Conservation (phyloP, 1,139 yeast species). For the Wickerhamomyces sp. region DNA sequence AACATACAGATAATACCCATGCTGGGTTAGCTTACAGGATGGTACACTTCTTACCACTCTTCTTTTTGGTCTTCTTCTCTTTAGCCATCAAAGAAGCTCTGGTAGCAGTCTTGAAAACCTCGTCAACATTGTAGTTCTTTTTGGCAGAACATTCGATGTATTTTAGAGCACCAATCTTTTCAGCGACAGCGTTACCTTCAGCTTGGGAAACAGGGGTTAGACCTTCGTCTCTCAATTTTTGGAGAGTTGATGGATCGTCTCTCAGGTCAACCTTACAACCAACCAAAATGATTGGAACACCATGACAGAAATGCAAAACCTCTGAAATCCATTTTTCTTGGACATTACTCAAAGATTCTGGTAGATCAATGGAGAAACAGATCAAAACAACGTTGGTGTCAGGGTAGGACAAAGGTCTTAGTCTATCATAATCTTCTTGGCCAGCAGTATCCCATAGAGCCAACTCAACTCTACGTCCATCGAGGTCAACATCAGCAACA, state of each 20-base stretch:
- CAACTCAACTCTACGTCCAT: slow-evolving; percentile 89
- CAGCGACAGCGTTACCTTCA: slow-evolving; percentile 84
- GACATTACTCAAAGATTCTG: slow-evolving; percentile 89
- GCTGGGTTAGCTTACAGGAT: slow-evolving; percentile 30
- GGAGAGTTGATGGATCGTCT: slow-evolving; percentile 72
- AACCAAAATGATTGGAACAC: slow-evolving; percentile 88
- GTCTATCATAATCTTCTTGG: slow-evolving; percentile 94
- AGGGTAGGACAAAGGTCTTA: slow-evolving; percentile 90
- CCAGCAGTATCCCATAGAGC: slow-evolving; percentile 99
- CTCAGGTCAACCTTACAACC: slow-evolving; percentile 92
- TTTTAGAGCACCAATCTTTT: slow-evolving; percentile 79
- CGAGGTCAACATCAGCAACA: slow-evolving; percentile 90
- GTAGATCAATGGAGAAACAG: slow-evolving; percentile 88
- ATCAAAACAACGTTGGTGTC: slow-evolving; percentile 89
- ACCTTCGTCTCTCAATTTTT: slow-evolving; percentile 68
- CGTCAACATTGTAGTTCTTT: slow-evolving; percentile 86
- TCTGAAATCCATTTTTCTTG: slow-evolving; percentile 95
- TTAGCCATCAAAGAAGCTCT: slow-evolving; percentile 44
- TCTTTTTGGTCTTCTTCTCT: slow-evolving; percentile 27
- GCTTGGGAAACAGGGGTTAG: slow-evolving; percentile 69
- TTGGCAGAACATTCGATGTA: slow-evolving; percentile 94
- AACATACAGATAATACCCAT: no score
- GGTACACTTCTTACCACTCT: slow-evolving; percentile 33
- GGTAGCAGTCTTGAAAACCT: slow-evolving; percentile 89
- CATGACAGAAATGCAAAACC: slow-evolving; percentile 90